Conservation (phyloP, 2,329 filamentous ascomycete species). For the Sclerotinia trifoliorum region DNA sequence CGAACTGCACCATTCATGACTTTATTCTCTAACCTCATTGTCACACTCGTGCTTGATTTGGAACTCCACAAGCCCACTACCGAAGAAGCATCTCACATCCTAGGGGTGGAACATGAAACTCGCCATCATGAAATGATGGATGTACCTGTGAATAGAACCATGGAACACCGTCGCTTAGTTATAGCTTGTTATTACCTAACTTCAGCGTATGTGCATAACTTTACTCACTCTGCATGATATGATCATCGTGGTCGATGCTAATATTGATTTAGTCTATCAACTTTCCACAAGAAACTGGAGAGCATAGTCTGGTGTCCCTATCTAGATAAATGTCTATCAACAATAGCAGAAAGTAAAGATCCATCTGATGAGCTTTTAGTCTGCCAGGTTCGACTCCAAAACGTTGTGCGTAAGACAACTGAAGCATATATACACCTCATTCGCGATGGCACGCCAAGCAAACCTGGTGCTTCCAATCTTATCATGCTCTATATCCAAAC, state of each 20-base stretch:
- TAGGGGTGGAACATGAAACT: slow-evolving; percentile 6
- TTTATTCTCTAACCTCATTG: background rate
- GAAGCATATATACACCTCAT: slow-evolving; percentile 13
- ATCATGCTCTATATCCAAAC: slow-evolving; percentile 13
- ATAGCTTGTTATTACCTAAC: slow-evolving; percentile 13
- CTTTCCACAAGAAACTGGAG: slow-evolving; percentile 11
- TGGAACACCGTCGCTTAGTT: slow-evolving; percentile 6
- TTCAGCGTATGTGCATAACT: background rate
- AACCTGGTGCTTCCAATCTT: background rate
- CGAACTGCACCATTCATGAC: slow-evolving; percentile 9
- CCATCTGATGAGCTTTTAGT: slow-evolving; percentile 8
- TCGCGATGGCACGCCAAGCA: slow-evolving; percentile 7
- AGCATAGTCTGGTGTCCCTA: slow-evolving; percentile 14
- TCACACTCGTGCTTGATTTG: slow-evolving; percentile 10
- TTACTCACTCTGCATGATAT: background rate
- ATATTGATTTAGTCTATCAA: slow-evolving; percentile 6
- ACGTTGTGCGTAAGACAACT: background rate
- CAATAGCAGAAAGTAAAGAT: slow-evolving; percentile 1
- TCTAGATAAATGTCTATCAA: slow-evolving; percentile 13
- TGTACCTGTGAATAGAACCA: slow-evolving; percentile 7
- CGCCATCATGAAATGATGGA: slow-evolving; percentile 14
- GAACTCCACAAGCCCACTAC: slow-evolving; percentile 10
- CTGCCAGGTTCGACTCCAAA: slow-evolving; percentile 2
- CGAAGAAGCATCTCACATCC: slow-evolving; percentile 5
- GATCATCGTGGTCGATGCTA: background rate